Evolutionary conservation across 805 yeast genomes (phyloP), one percentile per base, ranked within the genome.

Genomic region (Starmerella apis): DNA sequence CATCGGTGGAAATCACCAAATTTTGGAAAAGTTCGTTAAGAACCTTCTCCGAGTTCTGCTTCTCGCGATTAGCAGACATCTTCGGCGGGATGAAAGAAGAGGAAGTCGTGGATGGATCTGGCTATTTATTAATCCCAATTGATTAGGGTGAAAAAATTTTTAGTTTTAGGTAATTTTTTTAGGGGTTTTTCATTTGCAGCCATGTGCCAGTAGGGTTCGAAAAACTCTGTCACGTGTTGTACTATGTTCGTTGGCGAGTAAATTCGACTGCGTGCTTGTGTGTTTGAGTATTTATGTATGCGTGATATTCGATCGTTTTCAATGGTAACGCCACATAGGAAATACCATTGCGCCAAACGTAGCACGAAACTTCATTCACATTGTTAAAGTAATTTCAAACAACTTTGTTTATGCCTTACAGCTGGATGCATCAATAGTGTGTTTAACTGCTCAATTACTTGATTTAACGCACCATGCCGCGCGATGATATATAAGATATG

Each of bases 1-100:
- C 96, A 41, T 63, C 63, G 62, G 83, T 67, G 65, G 97, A 95
- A 69, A 92, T 86, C 68, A 90, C 72, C 67, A 92, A 79, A 77
- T 86, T 86, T 73, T 82, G 77, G 76, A 92, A 86, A 69, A 92
- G 83, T 76, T 92, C 95, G 69, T 82, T 76, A 71, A 90, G 83
- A 72, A 88, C 95, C 74, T 87, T 57, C 56, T 67, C 61, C 51
- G 72, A 63, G 54, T 62, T 61, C 53, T 61, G 59, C 54, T 58
- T 62, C 59, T 63, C 68, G 27, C 58, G 58, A 48, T 53, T 51
- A 43, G 57, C 58, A 53, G 58, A 55, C 58, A 55, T 55, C 27
- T 30, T 43, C 46, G 49, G 33, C 22, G 45, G 24, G 48, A 39
- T 24, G 32, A 27, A 35, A 42, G 20, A 46, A 33, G 35, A 18